Conservation (phyloP, 2,329 filamentous ascomycete species). For the Trichoderma sp. region DNA sequence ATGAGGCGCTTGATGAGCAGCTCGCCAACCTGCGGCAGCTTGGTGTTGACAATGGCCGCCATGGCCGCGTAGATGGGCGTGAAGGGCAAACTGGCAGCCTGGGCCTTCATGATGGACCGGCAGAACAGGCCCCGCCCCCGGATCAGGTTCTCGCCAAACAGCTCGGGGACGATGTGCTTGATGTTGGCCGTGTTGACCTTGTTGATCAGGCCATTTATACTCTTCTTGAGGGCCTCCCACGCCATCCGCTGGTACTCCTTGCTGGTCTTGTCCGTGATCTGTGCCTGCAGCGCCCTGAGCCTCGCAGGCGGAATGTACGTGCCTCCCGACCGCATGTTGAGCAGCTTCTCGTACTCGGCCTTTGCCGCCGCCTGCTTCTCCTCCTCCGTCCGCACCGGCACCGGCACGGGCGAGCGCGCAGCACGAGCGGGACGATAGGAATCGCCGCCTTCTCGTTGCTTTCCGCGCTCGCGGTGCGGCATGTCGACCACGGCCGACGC, state of each 20-base stretch:
- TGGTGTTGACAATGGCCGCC: constrained; percentile 96
- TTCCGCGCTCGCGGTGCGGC: constrained; percentile 41
- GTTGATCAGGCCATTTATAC: constrained; percentile 98
- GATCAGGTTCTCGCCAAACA: constrained; percentile 92
- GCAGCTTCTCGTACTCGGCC: constrained; percentile 88
- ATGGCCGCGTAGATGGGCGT: constrained; percentile 96
- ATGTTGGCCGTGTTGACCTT: constrained; percentile 99
- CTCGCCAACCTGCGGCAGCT: constrained; percentile 92
- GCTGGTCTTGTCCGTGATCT: constrained; percentile 94
- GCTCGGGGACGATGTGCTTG: constrained; percentile 93
- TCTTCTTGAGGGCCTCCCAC: constrained; percentile 98
- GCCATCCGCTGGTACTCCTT: constrained; percentile 99
- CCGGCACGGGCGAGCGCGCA: constrained; percentile 39
- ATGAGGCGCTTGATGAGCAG: constrained; percentile 82
- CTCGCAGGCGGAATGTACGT: constrained; percentile 95
- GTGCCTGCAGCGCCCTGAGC: constrained; percentile 86
- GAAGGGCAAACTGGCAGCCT: constrained; percentile 92
- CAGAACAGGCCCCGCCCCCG: constrained; percentile 91
- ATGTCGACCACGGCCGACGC: constrained; percentile 48
- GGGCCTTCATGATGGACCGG: constrained; percentile 96
- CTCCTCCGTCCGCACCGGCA: constrained; percentile 63
- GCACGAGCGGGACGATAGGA: constrained; percentile 49
- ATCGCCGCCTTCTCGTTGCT: constrained; percentile 40
- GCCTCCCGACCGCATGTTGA: constrained; percentile 91
- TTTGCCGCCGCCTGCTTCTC: constrained; percentile 87